Conservation (phyloP, 257 asterid species). For the Solanum arcanum region DNA sequence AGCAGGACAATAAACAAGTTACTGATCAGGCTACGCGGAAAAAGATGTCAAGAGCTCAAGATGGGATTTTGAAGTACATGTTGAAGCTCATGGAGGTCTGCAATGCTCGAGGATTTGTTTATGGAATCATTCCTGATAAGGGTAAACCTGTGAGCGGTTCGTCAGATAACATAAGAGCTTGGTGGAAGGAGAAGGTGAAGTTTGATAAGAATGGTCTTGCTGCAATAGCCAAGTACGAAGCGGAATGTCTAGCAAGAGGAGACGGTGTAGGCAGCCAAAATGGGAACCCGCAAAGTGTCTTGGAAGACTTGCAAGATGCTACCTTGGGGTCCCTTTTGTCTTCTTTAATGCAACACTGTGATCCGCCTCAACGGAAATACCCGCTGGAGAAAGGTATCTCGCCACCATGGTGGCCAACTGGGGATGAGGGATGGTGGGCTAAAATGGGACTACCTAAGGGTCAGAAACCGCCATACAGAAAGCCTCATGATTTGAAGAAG, state of each 20-base stretch:
- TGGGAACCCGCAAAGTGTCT: conserved; percentile 21
- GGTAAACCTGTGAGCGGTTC: conserved; percentile 66
- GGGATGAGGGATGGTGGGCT: conserved; percentile 67
- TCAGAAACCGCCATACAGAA: conserved; percentile 45
- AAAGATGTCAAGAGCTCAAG: conserved; percentile 70
- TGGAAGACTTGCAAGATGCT: conserved; percentile 57
- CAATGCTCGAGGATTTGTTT: conserved; percentile 61
- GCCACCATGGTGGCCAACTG: conserved; percentile 79
- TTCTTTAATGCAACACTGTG: conserved; percentile 58
- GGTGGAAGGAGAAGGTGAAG: conserved; percentile 79
- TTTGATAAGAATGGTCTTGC: conserved; percentile 60
- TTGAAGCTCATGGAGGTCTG: conserved; percentile 75
- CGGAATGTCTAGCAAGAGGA: conserved; percentile 27
- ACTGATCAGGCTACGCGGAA: conserved; percentile 56
- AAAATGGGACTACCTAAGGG: conserved; percentile 36
- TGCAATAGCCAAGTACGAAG: conserved; percentile 53
- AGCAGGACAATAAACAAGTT: conserved; percentile 37
- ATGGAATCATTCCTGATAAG: conserved; percentile 66
- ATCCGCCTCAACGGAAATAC: conserved; percentile 56
- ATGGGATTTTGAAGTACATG: conserved; percentile 70
- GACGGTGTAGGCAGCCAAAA: conserved; percentile 18
- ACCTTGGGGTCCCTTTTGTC: conserved; percentile 63
- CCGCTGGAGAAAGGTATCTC: conserved; percentile 49
- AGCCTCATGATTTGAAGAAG: conserved; percentile 69
- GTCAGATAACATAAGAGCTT: conserved; percentile 58